Evolutionary conservation across 371 early-diverging fungal species (phyloP), one percentile per base, ranked within the genome.

Genomic region (Mucor indicus): DNA sequence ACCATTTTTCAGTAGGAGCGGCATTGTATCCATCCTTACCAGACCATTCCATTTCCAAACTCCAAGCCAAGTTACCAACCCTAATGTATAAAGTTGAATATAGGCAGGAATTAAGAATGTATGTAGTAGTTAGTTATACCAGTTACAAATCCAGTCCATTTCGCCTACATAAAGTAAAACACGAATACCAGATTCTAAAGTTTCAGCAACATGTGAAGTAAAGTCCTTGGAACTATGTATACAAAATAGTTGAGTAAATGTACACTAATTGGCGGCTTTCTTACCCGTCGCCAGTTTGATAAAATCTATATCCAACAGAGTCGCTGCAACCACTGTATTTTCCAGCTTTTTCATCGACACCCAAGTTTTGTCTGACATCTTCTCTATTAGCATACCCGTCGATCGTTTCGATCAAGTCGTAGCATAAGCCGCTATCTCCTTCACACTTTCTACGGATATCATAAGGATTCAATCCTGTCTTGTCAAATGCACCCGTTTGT

Each of bases 11-110:
- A 25, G 80, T 77, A 38, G 79, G 71, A 21, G 83, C 80, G 10
- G 70, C 53, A 31, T 78, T 66, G 63, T 88, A 90, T 13, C 72
- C 82, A 5, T 64, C 47, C 53, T 81, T 69, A 19, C 92, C 91
- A 23, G 69, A 57, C 95, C 95, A 95, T 24, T 84, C 82, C 44
- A 95, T 72, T 7, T 71, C 77, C 31, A 82, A 51, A 12, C 85
- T 62, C 91, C 91, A 93, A 0, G 86, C 91, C 74, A 89, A 86
- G 83, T 91, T 93, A 38, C 93, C 93, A 44, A 87, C 79, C 30
- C 30, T 29, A 29, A 6, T 8, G 12, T 8, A 29, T 8, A 29
- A 29, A 29, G n/a, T n/a, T n/a, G n/a, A n/a, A n/a, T n/a, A n/a
- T n/a, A n/a, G n/a, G n/a, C n/a, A n/a, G n/a, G n/a, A n/a, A n/a